A percentile compares a stretch with the other conserved stretches of the same genome.
phyloP scores from a whole-genome alignment of 2,329 filamentous ascomycete species.

The Hymenotorrendiella dingleyae region DNA sequence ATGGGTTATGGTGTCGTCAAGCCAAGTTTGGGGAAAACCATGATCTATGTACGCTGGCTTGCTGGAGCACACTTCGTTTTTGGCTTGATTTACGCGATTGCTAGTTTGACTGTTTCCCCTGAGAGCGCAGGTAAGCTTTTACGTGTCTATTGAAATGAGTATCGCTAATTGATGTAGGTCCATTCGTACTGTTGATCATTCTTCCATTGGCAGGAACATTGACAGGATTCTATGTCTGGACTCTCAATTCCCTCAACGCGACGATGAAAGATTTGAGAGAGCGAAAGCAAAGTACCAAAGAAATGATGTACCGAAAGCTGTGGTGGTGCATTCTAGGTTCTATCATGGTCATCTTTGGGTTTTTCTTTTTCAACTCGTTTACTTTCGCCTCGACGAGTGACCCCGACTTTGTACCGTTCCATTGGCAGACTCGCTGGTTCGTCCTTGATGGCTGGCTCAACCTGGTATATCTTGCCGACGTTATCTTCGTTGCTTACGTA shows the following conservation, averaged over 20 bases:
- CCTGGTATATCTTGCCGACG: slow-evolving; percentile 89
- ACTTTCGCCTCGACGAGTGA: slow-evolving; percentile 81
- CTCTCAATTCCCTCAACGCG: slow-evolving; percentile 85
- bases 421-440: slow-evolving; percentile 98
- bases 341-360: slow-evolving; percentile 92
- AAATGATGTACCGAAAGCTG: slow-evolving; percentile 93
- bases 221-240: slow-evolving; percentile 98
- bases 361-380: slow-evolving; percentile 98
- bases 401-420: slow-evolving; percentile 86
- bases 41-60: slow-evolving; percentile 88
- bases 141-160: background rate
- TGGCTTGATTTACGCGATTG: slow-evolving; percentile 86
- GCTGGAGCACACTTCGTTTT: slow-evolving; percentile 93
- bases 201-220: slow-evolving; percentile 85
- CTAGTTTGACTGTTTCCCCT: slow-evolving; percentile 81
- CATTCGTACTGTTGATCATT: slow-evolving; percentile 86
- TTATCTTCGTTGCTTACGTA: slow-evolving; percentile 87
- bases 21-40: slow-evolving; percentile 81
- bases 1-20: slow-evolving; percentile 99
- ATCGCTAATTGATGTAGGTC: slow-evolving; percentile 45
- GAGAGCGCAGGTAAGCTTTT: slow-evolving; percentile 65
- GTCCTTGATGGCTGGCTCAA: slow-evolving; percentile 96
- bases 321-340: slow-evolving; percentile 96
- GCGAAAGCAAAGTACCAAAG: slow-evolving; percentile 89
- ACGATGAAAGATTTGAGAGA: slow-evolving; percentile 96